Evolutionary conservation across 2,329 filamentous ascomycete genomes (phyloP).

Genomic region (Calonectria multiphialidica): DNA sequence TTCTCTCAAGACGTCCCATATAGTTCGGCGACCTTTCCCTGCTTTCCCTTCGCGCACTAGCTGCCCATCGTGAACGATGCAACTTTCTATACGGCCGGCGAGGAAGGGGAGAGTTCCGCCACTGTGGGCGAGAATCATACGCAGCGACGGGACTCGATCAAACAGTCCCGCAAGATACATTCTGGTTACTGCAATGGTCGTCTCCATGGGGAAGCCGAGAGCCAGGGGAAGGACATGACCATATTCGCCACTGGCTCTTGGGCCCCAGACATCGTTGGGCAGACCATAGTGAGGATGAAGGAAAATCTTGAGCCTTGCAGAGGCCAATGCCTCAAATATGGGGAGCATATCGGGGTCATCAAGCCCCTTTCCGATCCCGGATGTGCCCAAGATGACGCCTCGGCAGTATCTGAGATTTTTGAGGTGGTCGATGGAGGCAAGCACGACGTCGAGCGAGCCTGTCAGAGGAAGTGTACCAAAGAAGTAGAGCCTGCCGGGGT

Average conservation of each 20-base stretch:
- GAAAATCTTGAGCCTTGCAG: conserved; percentile 77
- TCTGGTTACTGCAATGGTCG: conserved; percentile 87
- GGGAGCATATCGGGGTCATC: conserved; percentile 82
- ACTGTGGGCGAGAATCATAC: conserved; percentile 86
- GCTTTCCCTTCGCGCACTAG: conserved; percentile 74
- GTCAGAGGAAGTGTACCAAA: conserved; percentile 87
- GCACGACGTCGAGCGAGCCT: conserved; percentile 71
- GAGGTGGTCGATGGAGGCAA: conserved; percentile 74
- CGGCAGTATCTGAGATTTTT: conserved; percentile 74
- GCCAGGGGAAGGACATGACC: conserved; percentile 90
- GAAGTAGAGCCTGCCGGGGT: conserved; percentile 79
- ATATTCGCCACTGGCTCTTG: conserved; percentile 75
- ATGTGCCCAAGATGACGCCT: conserved; percentile 90
- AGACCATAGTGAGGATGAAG: conserved; percentile 94
- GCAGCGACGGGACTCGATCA: conserved; percentile 76
- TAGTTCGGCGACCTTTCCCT: conserved; percentile 58
- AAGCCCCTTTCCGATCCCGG: conserved; percentile 82
- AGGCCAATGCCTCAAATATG: conserved; percentile 77
- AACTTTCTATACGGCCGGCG: conserved; percentile 89
- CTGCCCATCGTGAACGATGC: conserved; percentile 84
- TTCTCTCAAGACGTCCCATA: conserved; percentile 70
- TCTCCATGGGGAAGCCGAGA: conserved; percentile 91
- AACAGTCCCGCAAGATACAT: conserved; percentile 92
- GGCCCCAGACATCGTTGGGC: conserved; percentile 83
- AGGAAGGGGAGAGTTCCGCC: conserved; percentile 91